Evolutionary conservation across 805 yeast genomes (phyloP).

Genomic region (Barnettozyma populi): DNA sequence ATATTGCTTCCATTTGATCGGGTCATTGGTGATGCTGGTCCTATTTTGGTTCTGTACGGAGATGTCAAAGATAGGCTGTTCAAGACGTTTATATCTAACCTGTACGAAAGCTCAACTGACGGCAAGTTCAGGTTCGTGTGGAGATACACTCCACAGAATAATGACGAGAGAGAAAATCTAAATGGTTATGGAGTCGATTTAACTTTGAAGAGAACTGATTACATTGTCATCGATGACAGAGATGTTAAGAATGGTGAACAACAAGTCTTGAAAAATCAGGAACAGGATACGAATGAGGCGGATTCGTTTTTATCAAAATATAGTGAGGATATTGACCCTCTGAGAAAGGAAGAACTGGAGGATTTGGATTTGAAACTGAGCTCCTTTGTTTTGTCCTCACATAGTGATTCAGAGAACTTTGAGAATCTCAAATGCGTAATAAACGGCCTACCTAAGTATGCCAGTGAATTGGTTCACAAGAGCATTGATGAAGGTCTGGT

Average conservation of each 20-base stretch:
- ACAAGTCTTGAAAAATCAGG: constrained; percentile 16
- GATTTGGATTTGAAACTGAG: constrained; percentile 38
- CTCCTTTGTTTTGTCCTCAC: constrained; percentile 23
- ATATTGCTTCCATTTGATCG: constrained; percentile 49
- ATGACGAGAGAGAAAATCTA: constrained; percentile 27
- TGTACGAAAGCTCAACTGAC: constrained; percentile 51
- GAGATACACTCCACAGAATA: constrained; percentile 53
- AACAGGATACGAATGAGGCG: background rate
- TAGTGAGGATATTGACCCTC: constrained; percentile 27
- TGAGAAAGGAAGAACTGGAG: constrained; percentile 29
- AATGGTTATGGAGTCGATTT: constrained; percentile 66
- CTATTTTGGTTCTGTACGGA: constrained; percentile 64
- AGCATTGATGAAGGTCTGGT: constrained; percentile 23
- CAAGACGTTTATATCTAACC: constrained; percentile 48
- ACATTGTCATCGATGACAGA: constrained; percentile 59
- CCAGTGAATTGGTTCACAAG: constrained; percentile 26
- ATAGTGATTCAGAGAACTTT: constrained; percentile 28
- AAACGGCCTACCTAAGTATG: constrained; percentile 51
- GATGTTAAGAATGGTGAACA: constrained; percentile 28
- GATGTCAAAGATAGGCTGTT: constrained; percentile 48
- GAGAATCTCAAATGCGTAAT: constrained; percentile 35
- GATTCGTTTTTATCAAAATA: constrained; percentile 20
- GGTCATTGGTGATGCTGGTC: constrained; percentile 50
- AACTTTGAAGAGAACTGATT: constrained; percentile 60
- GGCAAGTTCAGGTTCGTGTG: constrained; percentile 72